Evolutionary conservation across 2,329 filamentous ascomycete species (phyloP), one percentile per base, ranked within the genome.

Genomic region (Sporothrix dimorphospora): DNA sequence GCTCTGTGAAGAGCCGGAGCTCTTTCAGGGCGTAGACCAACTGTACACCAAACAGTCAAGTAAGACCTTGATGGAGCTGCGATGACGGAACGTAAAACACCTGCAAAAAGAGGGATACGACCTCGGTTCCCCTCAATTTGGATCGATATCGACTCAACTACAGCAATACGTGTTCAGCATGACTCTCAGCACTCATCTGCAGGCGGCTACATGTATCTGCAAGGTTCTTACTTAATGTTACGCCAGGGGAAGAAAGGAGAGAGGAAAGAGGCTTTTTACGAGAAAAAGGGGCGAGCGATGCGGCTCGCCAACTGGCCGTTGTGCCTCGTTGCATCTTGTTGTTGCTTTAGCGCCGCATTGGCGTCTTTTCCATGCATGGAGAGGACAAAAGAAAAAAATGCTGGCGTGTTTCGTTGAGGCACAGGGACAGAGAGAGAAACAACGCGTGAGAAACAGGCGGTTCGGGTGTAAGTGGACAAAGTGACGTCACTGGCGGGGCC

Each of bases 401-500:
- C 34, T 11, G 57, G 57, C n/a, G 34, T 30, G 21, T 19, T 30
- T 16, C n/a, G 38, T 45, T 34, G 55, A 34, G 55, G 9, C 9
- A 11, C 24, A 30, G 57, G 24, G 5, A 61, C 30, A 42, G 19
- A 45, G 5, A 65, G 59, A 65, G n/a, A 47, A 65, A 47, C 61
- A 47, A 47, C 61, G 21, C 61, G 40, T 30, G 40, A 30, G 40
- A 40, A 63, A 63, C 42, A 34, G 40, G 21, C 61, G 21, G 27
- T 34, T 51, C 65, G 45, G 65, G 19, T 67, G 65, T 67, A 67
- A 67, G 65, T 67, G 47, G 65, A 49, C 42, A 53, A 19, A 16
- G 47, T 68, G 65, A 68, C 65, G 47, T 68, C 65, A 68, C 65
- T 14, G 30, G 65, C 45, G 65, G 65, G 65, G 27, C 45, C 42